Conservation (phyloP, 228 moss, liverwort and hornwort genomes). For the Sphagnum fallax region DNA sequence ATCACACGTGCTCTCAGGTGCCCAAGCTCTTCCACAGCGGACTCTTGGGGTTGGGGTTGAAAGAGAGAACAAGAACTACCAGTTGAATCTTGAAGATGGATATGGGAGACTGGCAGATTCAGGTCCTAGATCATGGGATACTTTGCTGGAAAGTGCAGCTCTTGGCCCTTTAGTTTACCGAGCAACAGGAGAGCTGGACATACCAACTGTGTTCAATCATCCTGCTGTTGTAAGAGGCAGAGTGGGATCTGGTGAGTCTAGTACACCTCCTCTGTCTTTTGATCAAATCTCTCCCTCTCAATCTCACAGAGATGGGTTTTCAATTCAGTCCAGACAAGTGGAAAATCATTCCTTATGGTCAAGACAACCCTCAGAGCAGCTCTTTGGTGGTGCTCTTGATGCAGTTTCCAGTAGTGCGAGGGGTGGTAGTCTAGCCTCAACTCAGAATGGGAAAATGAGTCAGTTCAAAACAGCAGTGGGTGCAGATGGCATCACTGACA, state of each 20-base stretch:
- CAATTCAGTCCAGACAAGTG: constrained; percentile 46
- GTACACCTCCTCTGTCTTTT: constrained; percentile 63
- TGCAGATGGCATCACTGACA: constrained; percentile 12
- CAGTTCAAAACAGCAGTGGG: constrained; percentile 11
- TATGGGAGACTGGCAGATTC: constrained; percentile 35
- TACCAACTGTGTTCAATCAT: constrained; percentile 33
- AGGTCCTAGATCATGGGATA: constrained; percentile 44
- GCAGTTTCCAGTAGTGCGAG: constrained; percentile 13
- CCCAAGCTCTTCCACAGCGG: constrained; percentile 27
- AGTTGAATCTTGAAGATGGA: constrained; percentile 30
- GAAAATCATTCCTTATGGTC: constrained; percentile 73
- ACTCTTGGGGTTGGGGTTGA: constrained; percentile 29
- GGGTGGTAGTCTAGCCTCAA: constrained; percentile 11
- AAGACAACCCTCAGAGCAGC: constrained; percentile 74
- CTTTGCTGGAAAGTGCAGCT: constrained; percentile 31
- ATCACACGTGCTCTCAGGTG: constrained; percentile 23
- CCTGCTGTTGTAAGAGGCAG: constrained; percentile 68
- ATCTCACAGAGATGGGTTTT: constrained; percentile 67
- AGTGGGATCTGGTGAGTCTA: constrained; percentile 22
- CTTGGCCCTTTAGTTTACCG: constrained; percentile 68
- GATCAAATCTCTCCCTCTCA: constrained; percentile 81
- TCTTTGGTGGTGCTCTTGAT: constrained; percentile 52
- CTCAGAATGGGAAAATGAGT: constrained; percentile 12
- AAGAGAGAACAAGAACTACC: constrained; percentile 26
- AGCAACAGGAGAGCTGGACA: constrained; percentile 76